A percentile compares a stretch with the other conserved stretches of the same genome.
Evolutionary conservation across 2,329 filamentous ascomycete genomes (phyloP).

Genomic region (Neonectria magnoliae): DNA sequence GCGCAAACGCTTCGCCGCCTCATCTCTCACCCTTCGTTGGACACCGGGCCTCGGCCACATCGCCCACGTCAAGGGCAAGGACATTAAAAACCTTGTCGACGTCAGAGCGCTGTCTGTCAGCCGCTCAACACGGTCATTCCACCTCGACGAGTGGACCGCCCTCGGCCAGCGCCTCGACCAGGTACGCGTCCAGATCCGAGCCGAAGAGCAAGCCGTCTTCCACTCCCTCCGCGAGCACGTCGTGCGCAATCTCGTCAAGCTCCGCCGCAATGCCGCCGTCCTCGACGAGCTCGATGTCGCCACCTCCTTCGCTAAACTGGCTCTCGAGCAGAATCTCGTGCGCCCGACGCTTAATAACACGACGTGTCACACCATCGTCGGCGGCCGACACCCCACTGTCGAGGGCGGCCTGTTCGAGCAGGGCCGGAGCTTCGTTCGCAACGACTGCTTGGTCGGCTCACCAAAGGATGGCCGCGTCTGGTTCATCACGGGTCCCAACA

Average conservation of each 20-base stretch:
- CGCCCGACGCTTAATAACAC: conserved; percentile 77
- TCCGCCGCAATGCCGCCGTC: conserved; percentile 89
- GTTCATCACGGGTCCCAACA: conserved; percentile 88
- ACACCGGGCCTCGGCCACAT: conserved; percentile 88
- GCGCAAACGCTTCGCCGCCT: conserved; percentile 67
- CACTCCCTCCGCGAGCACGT: conserved; percentile 77
- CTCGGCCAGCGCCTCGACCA: conserved; percentile 85
- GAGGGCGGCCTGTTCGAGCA: conserved; percentile 82
- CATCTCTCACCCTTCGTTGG: conserved; percentile 83
- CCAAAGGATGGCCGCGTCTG: conserved; percentile 70
- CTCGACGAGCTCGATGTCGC: conserved; percentile 94
- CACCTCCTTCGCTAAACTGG: conserved; percentile 84
- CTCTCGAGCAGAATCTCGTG: conserved; percentile 76
- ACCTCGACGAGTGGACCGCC: conserved; percentile 83
- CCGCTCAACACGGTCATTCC: conserved; percentile 86
- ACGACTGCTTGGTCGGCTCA: conserved; percentile 85
- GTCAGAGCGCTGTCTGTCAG: conserved; percentile 73
- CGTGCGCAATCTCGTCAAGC: conserved; percentile 81
- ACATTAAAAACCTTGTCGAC: conserved; percentile 56
- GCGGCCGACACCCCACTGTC: conserved; percentile 91
- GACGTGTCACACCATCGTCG: conserved; percentile 78
- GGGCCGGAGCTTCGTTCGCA: conserved; percentile 83
- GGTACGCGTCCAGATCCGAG: conserved; percentile 78
- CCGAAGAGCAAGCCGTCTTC: conserved; percentile 87
- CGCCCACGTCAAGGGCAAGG: conserved; percentile 88